phyloP scores from a whole-genome alignment of 169 alveolate genomes.

The Plasmodium cynomolgi region DNA sequence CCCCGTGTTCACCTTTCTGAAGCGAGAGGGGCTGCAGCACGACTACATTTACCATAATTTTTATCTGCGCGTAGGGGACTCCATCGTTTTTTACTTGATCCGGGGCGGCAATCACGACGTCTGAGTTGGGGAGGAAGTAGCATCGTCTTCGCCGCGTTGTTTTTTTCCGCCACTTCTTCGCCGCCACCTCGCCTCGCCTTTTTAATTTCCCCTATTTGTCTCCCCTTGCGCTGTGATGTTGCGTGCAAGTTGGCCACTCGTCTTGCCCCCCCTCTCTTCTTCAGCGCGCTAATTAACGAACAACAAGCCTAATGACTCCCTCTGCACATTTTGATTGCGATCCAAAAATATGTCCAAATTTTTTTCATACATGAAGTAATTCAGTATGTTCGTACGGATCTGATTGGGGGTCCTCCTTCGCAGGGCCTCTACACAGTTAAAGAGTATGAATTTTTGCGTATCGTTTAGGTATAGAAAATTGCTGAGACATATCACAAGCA shows the following conservation, averaged over 20 bases:
- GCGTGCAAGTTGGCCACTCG: neutral
- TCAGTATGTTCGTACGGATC: neutral
- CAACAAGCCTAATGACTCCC: constrained; percentile 40
- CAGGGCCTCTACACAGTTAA: constrained; percentile 43
- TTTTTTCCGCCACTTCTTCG: neutral
- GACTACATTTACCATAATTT: constrained; percentile 60
- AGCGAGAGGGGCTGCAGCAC: constrained; percentile 70
- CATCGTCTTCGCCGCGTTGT: neutral
- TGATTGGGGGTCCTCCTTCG: neutral
- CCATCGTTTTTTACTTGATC: constrained; percentile 52
- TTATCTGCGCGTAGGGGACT: constrained; percentile 67
- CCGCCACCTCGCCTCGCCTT: neutral
- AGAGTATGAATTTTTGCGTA: constrained; percentile 59
- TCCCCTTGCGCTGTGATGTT: neutral
- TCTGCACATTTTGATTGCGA: constrained; percentile 34
- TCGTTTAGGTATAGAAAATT: constrained; percentile 8
- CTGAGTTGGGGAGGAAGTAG: neutral
- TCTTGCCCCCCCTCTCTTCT: neutral
- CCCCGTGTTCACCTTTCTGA: constrained; percentile 42
- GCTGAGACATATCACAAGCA: constrained; percentile 19
- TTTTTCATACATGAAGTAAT: constrained; percentile 60
- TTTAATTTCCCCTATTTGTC: constrained; percentile 1
- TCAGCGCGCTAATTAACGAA: constrained; percentile 15
- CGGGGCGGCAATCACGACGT: constrained; percentile 55
- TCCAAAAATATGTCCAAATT: constrained; percentile 26